Evolutionary conservation across 257 asterid species (phyloP).

Genomic region (Gentiana macrophylla): DNA sequence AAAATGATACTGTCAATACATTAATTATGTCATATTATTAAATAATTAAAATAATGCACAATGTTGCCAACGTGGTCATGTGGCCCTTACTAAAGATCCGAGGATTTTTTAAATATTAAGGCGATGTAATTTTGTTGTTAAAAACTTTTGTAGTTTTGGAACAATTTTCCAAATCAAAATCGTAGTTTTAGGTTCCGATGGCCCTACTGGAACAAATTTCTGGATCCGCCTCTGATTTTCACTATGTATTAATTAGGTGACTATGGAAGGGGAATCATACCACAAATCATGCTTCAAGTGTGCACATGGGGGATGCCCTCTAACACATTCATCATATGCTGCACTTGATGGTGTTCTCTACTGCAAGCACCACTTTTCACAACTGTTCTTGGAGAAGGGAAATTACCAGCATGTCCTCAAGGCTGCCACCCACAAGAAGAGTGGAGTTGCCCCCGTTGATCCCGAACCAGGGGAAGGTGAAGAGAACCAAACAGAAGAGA

Average conservation of each 20-base stretch:
- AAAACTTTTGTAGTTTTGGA: too few species aligned
- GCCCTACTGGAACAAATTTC: too few species aligned
- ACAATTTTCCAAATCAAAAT: too few species aligned
- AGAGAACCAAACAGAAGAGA: neutral
- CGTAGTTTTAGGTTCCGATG: too few species aligned
- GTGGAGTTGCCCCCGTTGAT: constrained; percentile 2
- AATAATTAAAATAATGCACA: too few species aligned
- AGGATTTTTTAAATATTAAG: too few species aligned
- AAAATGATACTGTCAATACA: too few species aligned
- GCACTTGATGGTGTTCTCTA: constrained; percentile 60
- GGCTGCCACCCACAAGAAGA: constrained; percentile 15
- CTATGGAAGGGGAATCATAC: constrained; percentile 35
- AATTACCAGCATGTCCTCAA: constrained; percentile 34
- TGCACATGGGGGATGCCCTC: constrained; percentile 63
- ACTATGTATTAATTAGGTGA: too few species aligned
- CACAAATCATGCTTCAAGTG: constrained; percentile 69
- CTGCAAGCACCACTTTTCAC: constrained; percentile 72
- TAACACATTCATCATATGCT: constrained; percentile 13
- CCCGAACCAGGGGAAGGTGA: neutral
- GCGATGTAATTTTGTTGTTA: too few species aligned
- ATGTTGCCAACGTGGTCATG: neutral
- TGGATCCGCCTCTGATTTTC: too few species aligned
- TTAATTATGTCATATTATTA: neutral
- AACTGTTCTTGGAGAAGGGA: constrained; percentile 74
- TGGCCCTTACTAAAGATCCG: neutral